Percentiles rank a stretch among this genome's conserved stretches.
These are phyloP conservation scores for Allomyces arbusculus DNA, from an alignment of 192 early-diverging fungal species.

Conservation along the genomic window DNA sequence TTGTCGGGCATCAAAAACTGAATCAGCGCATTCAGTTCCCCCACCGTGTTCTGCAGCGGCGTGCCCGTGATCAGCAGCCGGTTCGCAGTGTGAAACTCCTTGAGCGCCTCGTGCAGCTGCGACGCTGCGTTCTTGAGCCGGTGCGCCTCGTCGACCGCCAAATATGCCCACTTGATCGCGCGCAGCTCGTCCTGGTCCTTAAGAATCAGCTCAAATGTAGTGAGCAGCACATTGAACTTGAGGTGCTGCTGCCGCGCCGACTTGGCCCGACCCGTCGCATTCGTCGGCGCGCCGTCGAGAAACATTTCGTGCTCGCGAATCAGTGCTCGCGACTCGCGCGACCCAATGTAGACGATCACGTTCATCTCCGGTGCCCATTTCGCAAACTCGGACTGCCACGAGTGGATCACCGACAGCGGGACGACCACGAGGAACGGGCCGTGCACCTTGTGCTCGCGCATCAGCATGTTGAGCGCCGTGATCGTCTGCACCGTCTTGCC, in stretches of 20 bases:
- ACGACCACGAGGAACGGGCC: slow-evolving; percentile 94
- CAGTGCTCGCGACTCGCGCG: slow-evolving; percentile 50
- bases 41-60: slow-evolving; percentile 92
- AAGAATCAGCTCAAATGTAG: slow-evolving; percentile 85
- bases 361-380: slow-evolving; percentile 93
- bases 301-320: slow-evolving; percentile 95
- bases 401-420: slow-evolving; percentile 79
- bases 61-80: slow-evolving; percentile 93
- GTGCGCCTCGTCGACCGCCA: slow-evolving; percentile 96
- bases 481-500: slow-evolving; percentile 98
- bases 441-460: slow-evolving; percentile 59
- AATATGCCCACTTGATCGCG: slow-evolving; percentile 70
- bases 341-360: slow-evolving; percentile 72
- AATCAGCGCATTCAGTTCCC: slow-evolving; percentile 75
- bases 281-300: slow-evolving; percentile 15
- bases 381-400: slow-evolving; percentile 90
- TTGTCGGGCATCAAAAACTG: slow-evolving; percentile 86
- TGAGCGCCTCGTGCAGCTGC: slow-evolving; percentile 78
- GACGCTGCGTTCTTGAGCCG: slow-evolving; percentile 89
- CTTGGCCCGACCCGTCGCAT: slow-evolving; percentile 2
- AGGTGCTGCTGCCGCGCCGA: slow-evolving; percentile 16
- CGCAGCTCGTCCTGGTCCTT: slow-evolving; percentile 70
- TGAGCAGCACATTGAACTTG: slow-evolving; percentile 83
- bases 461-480: slow-evolving; percentile 73
- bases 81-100: slow-evolving; percentile 68